phyloP scores from a whole-genome alignment of 2,329 filamentous ascomycete genomes.

The Dendrostoma leiphaemia region DNA sequence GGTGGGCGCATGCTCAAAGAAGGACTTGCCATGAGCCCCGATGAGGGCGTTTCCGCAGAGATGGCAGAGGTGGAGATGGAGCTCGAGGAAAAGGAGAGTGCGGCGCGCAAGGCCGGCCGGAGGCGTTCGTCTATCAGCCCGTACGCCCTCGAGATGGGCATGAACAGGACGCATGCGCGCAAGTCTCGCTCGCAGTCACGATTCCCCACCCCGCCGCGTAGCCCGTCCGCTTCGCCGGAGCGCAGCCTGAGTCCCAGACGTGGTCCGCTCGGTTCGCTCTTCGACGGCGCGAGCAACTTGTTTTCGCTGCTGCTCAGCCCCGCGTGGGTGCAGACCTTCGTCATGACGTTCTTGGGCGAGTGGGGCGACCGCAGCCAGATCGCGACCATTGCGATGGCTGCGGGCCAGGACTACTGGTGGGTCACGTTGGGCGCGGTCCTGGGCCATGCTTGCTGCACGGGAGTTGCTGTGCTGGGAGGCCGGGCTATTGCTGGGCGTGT shows the following conservation, averaged over 20 bases:
- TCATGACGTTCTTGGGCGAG: conserved; percentile 98
- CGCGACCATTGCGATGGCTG: conserved; percentile 97
- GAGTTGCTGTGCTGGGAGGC: conserved; percentile 86
- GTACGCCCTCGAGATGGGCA: conserved; percentile 77
- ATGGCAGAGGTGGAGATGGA: conserved; percentile 97
- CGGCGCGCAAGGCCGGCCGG: conserved; percentile 63
- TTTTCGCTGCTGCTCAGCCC: conserved; percentile 86
- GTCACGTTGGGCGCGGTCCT: conserved; percentile 85
- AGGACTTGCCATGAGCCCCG: conserved; percentile 81
- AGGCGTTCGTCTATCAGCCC: conserved; percentile 69
- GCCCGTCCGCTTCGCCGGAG: conserved; percentile 73
- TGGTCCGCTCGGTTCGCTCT: conserved; percentile 34
- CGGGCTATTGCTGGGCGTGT: conserved; percentile 90
- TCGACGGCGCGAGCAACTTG: conserved; percentile 77
- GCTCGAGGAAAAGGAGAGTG: conserved; percentile 86
- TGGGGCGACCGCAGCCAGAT: conserved; percentile 99
- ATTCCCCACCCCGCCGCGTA: conserved; percentile 77
- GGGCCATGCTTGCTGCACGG: conserved; percentile 88
- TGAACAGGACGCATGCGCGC: conserved; percentile 52
- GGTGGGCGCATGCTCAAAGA: conserved; percentile 81
- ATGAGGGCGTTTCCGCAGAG: conserved; percentile 92
- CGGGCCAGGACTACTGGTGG: conserved; percentile 98
- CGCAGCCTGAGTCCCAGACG: conserved; percentile 54
- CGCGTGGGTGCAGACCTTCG: conserved; percentile 97
- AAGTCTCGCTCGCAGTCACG: conserved; percentile 73